Percentiles rank a stretch among this genome's conserved stretches.
These are phyloP conservation scores for Daldinia decipiens DNA, from an alignment of 495 filamentous ascomycete species.

Conservation along the genomic window DNA sequence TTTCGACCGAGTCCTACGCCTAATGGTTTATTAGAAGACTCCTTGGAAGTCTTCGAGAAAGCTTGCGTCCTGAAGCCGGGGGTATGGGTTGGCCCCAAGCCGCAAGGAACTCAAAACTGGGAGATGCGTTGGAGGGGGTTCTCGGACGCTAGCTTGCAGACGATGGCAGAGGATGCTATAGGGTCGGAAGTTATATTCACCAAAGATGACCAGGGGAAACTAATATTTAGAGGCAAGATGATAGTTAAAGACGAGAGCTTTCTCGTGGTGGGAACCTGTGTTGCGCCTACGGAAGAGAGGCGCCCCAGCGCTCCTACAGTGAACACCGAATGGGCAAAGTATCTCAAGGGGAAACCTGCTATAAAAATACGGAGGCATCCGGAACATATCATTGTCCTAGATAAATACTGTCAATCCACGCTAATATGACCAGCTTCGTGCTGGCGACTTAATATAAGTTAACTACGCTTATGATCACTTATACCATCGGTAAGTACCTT, in stretches of 20 bases:
- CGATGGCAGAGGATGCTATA: constrained; percentile 3
- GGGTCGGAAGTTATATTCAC: constrained; percentile 2
- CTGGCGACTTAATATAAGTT: background rate
- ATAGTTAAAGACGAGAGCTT: background rate
- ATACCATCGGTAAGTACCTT: background rate
- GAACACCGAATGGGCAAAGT: background rate
- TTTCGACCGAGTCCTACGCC: constrained; percentile 1
- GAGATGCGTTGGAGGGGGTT: constrained; percentile 26
- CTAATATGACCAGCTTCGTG: background rate
- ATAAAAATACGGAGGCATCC: background rate
- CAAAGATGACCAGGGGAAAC: background rate
- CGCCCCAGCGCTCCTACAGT: background rate
- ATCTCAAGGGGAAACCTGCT: constrained; percentile 1
- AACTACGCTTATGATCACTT: background rate
- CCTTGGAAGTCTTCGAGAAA: constrained; percentile 20
- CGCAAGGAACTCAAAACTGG: constrained; percentile 11
- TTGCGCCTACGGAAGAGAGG: background rate
- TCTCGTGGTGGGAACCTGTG: background rate
- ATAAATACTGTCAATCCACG: constrained; percentile 16
- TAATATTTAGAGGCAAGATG: constrained; percentile 1
- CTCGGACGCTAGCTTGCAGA: constrained; percentile 3
- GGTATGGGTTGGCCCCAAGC: constrained; percentile 13
- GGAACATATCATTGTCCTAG: constrained; percentile 22
- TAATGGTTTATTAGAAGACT: background rate
- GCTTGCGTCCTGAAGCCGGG: constrained; percentile 13